Conservation (phyloP, 2,329 filamentous ascomycete genomes). For the Colletotrichum higginsianum region DNA sequence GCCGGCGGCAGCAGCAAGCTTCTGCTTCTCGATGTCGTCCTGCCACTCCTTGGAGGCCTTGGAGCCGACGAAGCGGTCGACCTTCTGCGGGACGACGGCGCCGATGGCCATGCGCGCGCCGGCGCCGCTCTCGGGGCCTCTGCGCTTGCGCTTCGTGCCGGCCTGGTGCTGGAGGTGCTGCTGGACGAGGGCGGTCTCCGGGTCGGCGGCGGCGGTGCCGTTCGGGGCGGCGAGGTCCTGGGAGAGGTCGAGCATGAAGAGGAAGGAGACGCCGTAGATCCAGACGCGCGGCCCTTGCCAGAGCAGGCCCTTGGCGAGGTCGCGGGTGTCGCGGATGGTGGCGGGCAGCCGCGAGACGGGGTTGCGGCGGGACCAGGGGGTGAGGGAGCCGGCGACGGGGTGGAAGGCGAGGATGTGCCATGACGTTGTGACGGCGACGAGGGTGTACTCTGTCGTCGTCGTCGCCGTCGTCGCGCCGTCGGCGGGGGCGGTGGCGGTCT, state of each 20-base stretch:
- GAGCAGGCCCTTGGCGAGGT: constrained; percentile 85
- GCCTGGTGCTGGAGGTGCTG: constrained; percentile 33
- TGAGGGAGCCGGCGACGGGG: constrained; percentile 81
- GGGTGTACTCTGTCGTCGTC: constrained; percentile 60
- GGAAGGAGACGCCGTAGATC: constrained; percentile 88
- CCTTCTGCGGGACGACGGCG: constrained; percentile 60
- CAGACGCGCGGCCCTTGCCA: constrained; percentile 88
- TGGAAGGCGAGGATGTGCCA: constrained; percentile 84
- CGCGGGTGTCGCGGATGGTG: constrained; percentile 81
- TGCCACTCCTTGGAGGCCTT: constrained; percentile 55
- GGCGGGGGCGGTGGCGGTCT: constrained; percentile 51
- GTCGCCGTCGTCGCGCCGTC: constrained; percentile 17
- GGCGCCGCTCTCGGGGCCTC: constrained; percentile 64
- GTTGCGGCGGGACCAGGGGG: constrained; percentile 89
- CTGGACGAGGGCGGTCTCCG: constrained; percentile 39
- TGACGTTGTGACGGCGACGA: constrained; percentile 69
- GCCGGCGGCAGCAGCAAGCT: constrained; percentile 37
- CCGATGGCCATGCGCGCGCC: constrained; percentile 67
- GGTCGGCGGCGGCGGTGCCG: constrained; percentile 43
- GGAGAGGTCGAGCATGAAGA: constrained; percentile 92
- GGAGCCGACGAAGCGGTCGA: constrained; percentile 50
- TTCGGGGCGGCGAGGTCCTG: constrained; percentile 71
- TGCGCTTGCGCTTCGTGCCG: constrained; percentile 70
- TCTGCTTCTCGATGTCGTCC: constrained; percentile 48
- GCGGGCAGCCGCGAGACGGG: constrained; percentile 80